Percentiles rank a stretch among this genome's conserved stretches.
Evolutionary conservation across 2,329 filamentous ascomycete genomes (phyloP).

Genomic region (Penicillium sp.): DNA sequence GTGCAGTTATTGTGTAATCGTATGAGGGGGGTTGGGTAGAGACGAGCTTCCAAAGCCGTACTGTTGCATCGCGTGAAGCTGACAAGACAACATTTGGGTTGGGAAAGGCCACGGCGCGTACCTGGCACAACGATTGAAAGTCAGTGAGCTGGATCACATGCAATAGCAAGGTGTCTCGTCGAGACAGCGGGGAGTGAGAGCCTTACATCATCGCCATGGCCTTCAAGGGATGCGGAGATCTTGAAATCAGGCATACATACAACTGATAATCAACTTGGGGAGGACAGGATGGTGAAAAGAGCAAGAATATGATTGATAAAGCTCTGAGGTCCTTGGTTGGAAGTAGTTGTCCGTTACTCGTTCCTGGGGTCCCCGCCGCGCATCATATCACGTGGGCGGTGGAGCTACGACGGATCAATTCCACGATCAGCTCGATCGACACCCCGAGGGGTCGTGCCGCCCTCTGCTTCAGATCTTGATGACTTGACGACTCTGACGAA

Average conservation of each 20-base stretch:
- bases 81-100: constrained; percentile 71
- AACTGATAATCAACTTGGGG: constrained; percentile 2
- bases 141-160: constrained; percentile 52
- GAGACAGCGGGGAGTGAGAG: constrained; percentile 12
- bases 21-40: constrained; percentile 66
- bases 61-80: constrained; percentile 86
- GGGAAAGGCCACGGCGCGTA: constrained; percentile 81
- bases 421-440: not conserved
- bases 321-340: constrained; percentile 7
- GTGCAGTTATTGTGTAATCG: constrained; percentile 73
- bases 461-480: constrained; percentile 27
- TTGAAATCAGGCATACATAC: constrained; percentile 76
- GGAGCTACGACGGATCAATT: constrained; percentile 17
- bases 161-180: constrained; percentile 14
- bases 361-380: constrained; percentile 26
- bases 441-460: constrained; percentile 14
- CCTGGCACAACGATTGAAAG: constrained; percentile 61
- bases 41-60: constrained; percentile 76
- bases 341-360: constrained; percentile 26
- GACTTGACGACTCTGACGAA: constrained; percentile 44
- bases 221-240: constrained; percentile 83
- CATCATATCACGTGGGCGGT: constrained; percentile 36
- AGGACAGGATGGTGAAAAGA: constrained; percentile 1
- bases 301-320: constrained; percentile 7
- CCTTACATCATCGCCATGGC: constrained; percentile 90